Base-by-base conservation (phyloP, 2,329 filamentous ascomycete genomes). In the Cercospora citrullina region DNA sequence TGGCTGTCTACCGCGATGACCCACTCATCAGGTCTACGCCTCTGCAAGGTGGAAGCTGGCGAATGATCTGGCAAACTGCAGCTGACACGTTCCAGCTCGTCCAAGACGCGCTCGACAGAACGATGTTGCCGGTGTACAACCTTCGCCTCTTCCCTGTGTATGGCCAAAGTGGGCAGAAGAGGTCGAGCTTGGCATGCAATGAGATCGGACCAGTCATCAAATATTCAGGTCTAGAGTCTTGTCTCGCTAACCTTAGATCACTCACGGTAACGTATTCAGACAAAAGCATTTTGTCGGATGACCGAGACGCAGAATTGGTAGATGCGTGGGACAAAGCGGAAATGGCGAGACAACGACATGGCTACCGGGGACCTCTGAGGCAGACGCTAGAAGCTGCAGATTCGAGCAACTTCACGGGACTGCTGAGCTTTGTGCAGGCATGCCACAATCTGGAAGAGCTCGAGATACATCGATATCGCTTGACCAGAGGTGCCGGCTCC, bases 21-120 rank as follows among this genome's bases (percentile, higher is more conserved):
- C 10, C 51, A 7, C 51, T 59, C 2, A 45, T 42, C 6, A 21
- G 62, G 62, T 78, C 75, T 16, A 74, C 70, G 63, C 71, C 74
- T 62, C 77, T 77, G 71, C 82, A 82, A 1, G 84, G 84, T 0
- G 88, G 89, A 16, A 90, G 87, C 80, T 68, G 66, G 55, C 58
- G 61, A 12, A 21, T 68, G 55, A 68, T 64, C 9, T 64, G 62
- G 62, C 51, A 64, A 30, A 28, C 10, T 26, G 62, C 53, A n/a
- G 51, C 51, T 26, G 62, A 64, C 48, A 58, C 62, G 6, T 63
- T 63, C 18, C 60, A 63, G 60, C 60, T 63, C 33, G 60, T 63
- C 5, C 42, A 63, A 18, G 60, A 63, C 21, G 60, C 60, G 31
- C 42, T 63, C 16, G 60, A 63, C 30, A 30, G 39, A 30, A 63